These are phyloP conservation scores for Lipomyces oligophaga DNA, from an alignment of 805 yeast species.

Conservation along the genomic window DNA sequence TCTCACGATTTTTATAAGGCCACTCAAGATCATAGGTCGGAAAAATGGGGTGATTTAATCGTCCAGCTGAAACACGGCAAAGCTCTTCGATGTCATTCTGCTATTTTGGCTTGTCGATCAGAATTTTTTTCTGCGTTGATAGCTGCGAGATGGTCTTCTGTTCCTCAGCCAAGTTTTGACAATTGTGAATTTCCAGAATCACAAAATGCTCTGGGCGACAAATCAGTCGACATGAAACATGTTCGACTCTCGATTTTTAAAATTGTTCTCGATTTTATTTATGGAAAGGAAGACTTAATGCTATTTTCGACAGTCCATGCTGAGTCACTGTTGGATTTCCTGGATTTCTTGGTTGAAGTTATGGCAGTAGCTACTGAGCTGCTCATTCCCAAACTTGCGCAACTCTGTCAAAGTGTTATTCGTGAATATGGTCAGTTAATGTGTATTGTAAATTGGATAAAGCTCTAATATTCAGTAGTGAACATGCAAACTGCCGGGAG, in stretches of 20 bases:
- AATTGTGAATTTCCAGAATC: constrained; percentile 2
- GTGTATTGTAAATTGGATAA: not conserved
- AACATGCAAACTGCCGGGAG: constrained; percentile 56
- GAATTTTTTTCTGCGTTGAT: constrained; percentile 58
- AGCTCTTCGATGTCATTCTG: constrained; percentile 43
- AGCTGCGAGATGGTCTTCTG: constrained; percentile 24
- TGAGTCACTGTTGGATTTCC: constrained; percentile 42
- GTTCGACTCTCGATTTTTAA: constrained; percentile 45
- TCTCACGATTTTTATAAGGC: constrained; percentile 17
- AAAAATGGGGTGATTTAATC: constrained; percentile 41
- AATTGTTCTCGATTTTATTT: constrained; percentile 51
- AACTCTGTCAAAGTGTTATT: constrained; percentile 52
- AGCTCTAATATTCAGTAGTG: constrained; percentile 12
- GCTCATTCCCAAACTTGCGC: constrained; percentile 54
- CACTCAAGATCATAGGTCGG: constrained; percentile 5
- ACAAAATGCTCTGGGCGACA: not conserved
- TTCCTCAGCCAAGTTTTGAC: constrained; percentile 2
- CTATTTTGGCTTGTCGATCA: constrained; percentile 50
- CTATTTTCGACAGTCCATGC: constrained; percentile 41
- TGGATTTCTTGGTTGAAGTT: constrained; percentile 54
- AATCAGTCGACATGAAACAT: constrained; percentile 42
- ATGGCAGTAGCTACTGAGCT: constrained; percentile 62
- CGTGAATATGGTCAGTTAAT: constrained; percentile 47
- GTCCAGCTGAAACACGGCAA: constrained; percentile 51
- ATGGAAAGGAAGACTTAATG: constrained; percentile 45